Conservation (phyloP, 2,329 filamentous ascomycete species). For the Nothomitra cinnamomea region DNA sequence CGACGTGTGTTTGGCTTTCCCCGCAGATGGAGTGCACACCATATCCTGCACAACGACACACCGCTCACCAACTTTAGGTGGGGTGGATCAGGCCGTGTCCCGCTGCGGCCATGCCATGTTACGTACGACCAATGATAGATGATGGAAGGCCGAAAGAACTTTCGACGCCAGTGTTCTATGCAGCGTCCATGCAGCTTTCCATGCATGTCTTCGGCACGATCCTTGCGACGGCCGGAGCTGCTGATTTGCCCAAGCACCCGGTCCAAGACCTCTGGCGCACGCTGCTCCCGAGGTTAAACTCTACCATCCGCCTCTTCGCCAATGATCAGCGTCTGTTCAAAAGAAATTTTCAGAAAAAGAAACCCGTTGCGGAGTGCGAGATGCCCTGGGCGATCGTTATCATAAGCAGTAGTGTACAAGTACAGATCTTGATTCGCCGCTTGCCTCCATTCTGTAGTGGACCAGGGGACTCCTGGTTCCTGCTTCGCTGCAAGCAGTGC, state of each 20-base stretch:
- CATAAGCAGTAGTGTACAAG: no score
- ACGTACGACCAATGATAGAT: neutral
- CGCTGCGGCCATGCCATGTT: neutral
- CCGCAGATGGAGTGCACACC: neutral
- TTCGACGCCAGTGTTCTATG: constrained; percentile 1
- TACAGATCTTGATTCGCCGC: neutral
- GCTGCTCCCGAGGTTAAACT: no score
- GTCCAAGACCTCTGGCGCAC: neutral
- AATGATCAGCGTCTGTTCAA: no score
- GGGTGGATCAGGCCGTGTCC: no score
- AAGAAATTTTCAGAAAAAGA: no score
- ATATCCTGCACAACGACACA: no score
- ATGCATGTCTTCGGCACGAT: neutral
- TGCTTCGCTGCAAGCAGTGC: neutral
- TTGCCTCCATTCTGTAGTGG: neutral
- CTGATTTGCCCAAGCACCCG: neutral
- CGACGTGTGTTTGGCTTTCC: neutral
- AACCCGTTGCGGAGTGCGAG: no score
- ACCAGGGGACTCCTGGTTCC: neutral
- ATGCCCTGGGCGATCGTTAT: no score
- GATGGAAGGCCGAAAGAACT: neutral
- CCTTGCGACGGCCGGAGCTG: neutral
- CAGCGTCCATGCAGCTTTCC: constrained; percentile 1
- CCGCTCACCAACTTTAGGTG: no score
- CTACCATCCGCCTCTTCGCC: no score